Base-by-base conservation (phyloP, 345 rosid species). In the Lumnitzera littorea region DNA sequence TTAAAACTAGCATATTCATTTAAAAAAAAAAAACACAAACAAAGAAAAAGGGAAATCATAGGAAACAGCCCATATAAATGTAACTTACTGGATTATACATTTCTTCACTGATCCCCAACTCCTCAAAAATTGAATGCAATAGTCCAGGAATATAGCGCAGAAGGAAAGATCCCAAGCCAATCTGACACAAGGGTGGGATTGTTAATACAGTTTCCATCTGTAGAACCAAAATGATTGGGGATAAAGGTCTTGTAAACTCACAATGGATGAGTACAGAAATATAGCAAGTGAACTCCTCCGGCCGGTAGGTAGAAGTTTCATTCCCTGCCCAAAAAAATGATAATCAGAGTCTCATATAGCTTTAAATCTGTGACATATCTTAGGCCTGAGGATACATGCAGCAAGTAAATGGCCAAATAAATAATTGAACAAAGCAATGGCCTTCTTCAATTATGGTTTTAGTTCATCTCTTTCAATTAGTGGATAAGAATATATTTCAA, bases 81-180 rank as follows among this genome's bases (percentile, higher is more conserved):
- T 50, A 86, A 82, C 98, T 80, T 91, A 91, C 99, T 87, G 99
- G 99, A 72, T 85, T 82, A 79, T 87, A 84, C 96, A 89, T 84
- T 73, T 89, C 98, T 85, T 92, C 97, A 15, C 76, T 78, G 72
- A 92, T 78, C 65, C 99, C 96, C 72, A 87, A 72, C 79, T 87
- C 99, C 24, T 59, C 69, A 57, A 92, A 88, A 43, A 87, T 20
- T n/a, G 80, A 72, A 36, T 46, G 82, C 65, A 85, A 58, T 63
- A 89, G 65, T 48, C 83, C 68, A 29, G 97, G 97, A 66, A 92
- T 53, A 72, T 82, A 87, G 61, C 83, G 81, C 50, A 92, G 84
- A 65, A 92, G 78, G 76, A 89, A 87, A 59, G 96, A 77, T 58
- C 99, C 99, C 71, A 92, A 54, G 51, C 97, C 99, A 66, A 92